Evolutionary conservation across 2,329 filamentous ascomycete species (phyloP).

Genomic region (Neofusicoccum cordaticola): DNA sequence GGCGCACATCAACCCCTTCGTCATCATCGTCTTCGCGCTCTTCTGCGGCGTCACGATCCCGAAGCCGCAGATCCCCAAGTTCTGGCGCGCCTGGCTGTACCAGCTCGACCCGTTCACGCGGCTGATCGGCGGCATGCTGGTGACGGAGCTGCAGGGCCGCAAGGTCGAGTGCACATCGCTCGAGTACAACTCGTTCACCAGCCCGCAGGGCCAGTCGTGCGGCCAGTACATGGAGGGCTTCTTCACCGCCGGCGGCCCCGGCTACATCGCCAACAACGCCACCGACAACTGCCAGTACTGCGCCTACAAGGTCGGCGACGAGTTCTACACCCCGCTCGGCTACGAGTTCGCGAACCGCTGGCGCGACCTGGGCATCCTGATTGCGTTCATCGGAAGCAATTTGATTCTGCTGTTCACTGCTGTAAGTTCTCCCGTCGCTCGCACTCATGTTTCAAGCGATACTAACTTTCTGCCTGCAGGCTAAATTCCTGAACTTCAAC

Average conservation of each 20-base stretch:
- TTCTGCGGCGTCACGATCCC: slow-evolving; percentile 89
- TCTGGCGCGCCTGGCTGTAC: slow-evolving; percentile 80
- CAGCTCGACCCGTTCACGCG: slow-evolving; percentile 80
- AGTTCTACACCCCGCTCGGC: slow-evolving; percentile 70
- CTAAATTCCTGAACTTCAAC: slow-evolving; percentile 16
- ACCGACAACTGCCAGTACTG: slow-evolving; percentile 75
- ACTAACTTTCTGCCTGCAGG: neutral
- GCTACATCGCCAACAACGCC: slow-evolving; percentile 67
- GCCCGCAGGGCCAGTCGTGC: slow-evolving; percentile 65
- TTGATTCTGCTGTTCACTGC: slow-evolving; percentile 62
- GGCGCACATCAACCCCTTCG: slow-evolving; percentile 74
- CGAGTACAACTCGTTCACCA: slow-evolving; percentile 67
- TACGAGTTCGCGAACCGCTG: slow-evolving; percentile 69
- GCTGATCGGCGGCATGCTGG: slow-evolving; percentile 75
- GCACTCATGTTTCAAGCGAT: neutral
- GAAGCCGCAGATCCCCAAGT: slow-evolving; percentile 70
- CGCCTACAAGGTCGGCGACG: slow-evolving; percentile 73
- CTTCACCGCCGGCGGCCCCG: slow-evolving; percentile 65
- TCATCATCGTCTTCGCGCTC: slow-evolving; percentile 77
- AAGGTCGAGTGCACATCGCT: slow-evolving; percentile 57
- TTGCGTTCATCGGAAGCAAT: slow-evolving; percentile 75
- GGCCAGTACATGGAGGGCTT: slow-evolving; percentile 73
- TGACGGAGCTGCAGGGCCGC: slow-evolving; percentile 69
- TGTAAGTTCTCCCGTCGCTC: slow-evolving; percentile 17
- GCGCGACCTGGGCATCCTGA: slow-evolving; percentile 78